phyloP scores from a whole-genome alignment of 768 basidiomycete genomes.

The Podaxis sp. region DNA sequence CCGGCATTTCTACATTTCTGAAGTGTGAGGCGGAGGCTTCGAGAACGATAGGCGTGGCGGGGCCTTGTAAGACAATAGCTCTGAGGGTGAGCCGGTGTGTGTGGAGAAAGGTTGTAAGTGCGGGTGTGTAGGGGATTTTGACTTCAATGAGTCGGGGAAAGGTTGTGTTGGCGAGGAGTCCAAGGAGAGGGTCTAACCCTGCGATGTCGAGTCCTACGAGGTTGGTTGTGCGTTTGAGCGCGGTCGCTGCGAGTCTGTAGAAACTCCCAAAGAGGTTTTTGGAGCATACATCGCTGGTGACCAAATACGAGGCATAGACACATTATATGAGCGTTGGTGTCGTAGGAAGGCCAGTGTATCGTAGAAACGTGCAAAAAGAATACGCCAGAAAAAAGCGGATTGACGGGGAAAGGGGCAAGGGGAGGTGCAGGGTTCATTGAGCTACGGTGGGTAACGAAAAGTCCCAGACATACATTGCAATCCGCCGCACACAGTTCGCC shows the following conservation, averaged over 20 bases:
- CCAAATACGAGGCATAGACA: neutral
- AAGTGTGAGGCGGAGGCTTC: neutral
- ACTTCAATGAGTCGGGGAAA: constrained; percentile 14
- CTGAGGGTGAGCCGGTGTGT: constrained; percentile 5
- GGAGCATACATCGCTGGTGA: constrained; percentile 3
- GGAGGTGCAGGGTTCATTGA: neutral
- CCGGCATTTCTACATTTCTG: constrained; percentile 9
- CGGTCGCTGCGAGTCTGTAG: constrained; percentile 14
- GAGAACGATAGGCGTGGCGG: neutral
- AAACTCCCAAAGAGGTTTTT: constrained; percentile 11
- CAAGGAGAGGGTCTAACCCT: constrained; percentile 1
- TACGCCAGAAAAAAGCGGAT: neutral
- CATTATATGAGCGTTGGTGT: neutral
- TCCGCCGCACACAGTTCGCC: constrained; percentile 1
- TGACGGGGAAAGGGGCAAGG: neutral
- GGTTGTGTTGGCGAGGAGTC: constrained; percentile 1
- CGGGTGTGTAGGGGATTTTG: constrained; percentile 14
- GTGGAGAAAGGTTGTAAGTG: constrained; percentile 13
- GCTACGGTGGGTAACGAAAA: neutral
- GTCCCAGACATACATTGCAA: constrained; percentile 9
- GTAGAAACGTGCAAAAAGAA: neutral
- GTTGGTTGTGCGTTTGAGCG: constrained; percentile 8
- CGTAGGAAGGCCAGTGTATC: neutral
- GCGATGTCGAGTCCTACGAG: constrained; percentile 17
- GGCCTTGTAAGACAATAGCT: constrained; percentile 14